These are phyloP conservation scores for Phlyctochytrium arcticum DNA, from an alignment of 192 early-diverging fungal species.

Conservation along the genomic window DNA sequence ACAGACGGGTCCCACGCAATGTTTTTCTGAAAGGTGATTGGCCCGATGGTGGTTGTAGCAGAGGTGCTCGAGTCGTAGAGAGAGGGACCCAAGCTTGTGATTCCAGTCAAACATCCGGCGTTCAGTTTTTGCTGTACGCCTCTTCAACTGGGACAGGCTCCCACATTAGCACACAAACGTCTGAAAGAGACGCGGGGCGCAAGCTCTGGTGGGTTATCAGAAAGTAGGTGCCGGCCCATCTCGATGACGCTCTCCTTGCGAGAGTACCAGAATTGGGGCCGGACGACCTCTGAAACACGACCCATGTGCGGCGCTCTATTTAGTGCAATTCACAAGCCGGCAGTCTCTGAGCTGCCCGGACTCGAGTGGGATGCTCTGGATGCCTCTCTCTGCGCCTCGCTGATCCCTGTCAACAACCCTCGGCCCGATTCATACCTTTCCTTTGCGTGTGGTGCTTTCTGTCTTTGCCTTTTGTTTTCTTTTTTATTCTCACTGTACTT, in stretches of 20 bases:
- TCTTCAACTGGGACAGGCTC: constrained; percentile 29
- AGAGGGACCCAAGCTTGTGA: constrained; percentile 30
- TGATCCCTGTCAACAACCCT: no score
- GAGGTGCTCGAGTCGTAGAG: neutral
- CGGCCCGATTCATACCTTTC: no score
- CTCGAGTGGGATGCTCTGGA: constrained; percentile 31
- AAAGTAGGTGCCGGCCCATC: constrained; percentile 10
- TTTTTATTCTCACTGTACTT: no score
- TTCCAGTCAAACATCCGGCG: constrained; percentile 30
- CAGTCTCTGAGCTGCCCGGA: constrained; percentile 16
- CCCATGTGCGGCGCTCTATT: constrained; percentile 21
- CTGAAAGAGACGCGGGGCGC: constrained; percentile 21
- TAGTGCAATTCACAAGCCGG: constrained; percentile 31
- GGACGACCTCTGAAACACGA: constrained; percentile 13
- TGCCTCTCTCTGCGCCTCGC: neutral
- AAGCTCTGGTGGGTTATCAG: constrained; percentile 24
- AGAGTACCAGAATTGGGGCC: neutral
- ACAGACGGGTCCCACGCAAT: no score
- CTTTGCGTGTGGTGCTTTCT: no score
- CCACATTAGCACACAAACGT: constrained; percentile 22
- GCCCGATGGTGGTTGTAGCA: neutral
- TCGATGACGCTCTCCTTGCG: constrained; percentile 17
- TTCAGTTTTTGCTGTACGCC: neutral
- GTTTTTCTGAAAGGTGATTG: neutral
- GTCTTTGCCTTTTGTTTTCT: no score